Conservation (phyloP, 176 grass and related monocot species). For the Carex kokanica region DNA sequence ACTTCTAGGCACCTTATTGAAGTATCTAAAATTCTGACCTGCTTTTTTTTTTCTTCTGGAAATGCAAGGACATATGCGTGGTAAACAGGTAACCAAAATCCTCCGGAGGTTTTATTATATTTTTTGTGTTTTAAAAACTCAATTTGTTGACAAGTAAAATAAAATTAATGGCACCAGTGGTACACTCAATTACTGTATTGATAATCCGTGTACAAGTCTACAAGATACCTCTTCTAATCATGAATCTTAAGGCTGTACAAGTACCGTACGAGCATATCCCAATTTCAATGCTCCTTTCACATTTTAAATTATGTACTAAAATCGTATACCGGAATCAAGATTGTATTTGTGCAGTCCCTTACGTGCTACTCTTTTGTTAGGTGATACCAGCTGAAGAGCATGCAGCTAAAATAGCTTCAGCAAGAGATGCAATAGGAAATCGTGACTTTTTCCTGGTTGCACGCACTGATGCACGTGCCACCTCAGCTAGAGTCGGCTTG, state of each 20-base stretch:
- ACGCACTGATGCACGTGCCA: conserved; percentile 45
- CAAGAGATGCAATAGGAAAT: conserved; percentile 38
- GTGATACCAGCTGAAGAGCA: conserved; percentile 51
- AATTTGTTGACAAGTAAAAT: not conserved
- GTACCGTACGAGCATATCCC: not conserved
- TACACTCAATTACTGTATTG: not conserved
- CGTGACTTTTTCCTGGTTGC: conserved; percentile 46
- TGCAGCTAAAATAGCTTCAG: conserved; percentile 44
- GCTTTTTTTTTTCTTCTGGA: not conserved
- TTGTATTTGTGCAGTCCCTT: not conserved
- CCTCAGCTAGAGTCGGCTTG: conserved; percentile 11
- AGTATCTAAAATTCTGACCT: not conserved
- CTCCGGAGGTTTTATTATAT: not conserved
- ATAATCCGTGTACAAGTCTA: not conserved
- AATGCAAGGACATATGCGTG: conserved; percentile 44
- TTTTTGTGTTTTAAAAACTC: not conserved
- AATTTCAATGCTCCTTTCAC: not conserved
- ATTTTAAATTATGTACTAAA: not conserved
- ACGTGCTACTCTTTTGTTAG: conserved; percentile 18
- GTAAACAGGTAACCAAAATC: conserved; percentile 37
- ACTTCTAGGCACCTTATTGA: not conserved
- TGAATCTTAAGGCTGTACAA: not conserved
- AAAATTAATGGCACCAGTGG: not conserved
- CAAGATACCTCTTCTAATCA: not conserved
- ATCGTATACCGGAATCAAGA: not conserved